Base-by-base conservation (phyloP, 441 rosid genomes). In the Populus tomentosa region DNA sequence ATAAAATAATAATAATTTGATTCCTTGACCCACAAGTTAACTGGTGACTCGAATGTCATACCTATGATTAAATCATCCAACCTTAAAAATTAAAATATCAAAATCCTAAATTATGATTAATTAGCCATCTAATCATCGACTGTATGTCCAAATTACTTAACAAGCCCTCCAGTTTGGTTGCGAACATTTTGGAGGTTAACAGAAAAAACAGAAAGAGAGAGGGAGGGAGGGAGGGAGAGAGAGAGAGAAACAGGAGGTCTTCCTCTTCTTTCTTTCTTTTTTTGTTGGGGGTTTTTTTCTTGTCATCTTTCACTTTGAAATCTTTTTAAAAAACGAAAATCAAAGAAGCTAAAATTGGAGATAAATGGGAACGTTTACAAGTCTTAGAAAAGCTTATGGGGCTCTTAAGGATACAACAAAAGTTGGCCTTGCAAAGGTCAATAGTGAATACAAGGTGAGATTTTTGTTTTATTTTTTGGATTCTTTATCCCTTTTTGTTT, bases 401-500 rank as follows among this genome's bases (percentile, higher is more conserved):
- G 97, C 95, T 13, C 91, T 92, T 71, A 92, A 92, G 87, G 97
- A 92, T 72, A 81, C 92, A 71, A 92, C 95, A 69, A 92, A 40
- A 83, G 97, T 92, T 73, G 97, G 97, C 73, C 89, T 92, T 61
- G 97, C 97, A 18, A 92, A 92, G 81, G 92, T 92, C 81, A 90
- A 92, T 68, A 92, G 95, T 32, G 97, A 92, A 78, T 90, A 83
- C 80, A 92, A 90, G 97, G 97, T 89, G 40, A 24, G 28, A 20
- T 24, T 16, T 50, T 40, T 21, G 1, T 30, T 30, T 30, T 30
- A 3, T 30, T 30, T 30, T 30, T 30, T 30, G 32, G 24, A 24
- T 6, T 26, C n/a, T 14, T 67, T 24, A 14, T 32, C 33, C 5
- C 2, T 36, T 10, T 16, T 14, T 40, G 11, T 8, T 78, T 67